Conservation (phyloP, 345 rosid species). For the Hypericum androsaemum region DNA sequence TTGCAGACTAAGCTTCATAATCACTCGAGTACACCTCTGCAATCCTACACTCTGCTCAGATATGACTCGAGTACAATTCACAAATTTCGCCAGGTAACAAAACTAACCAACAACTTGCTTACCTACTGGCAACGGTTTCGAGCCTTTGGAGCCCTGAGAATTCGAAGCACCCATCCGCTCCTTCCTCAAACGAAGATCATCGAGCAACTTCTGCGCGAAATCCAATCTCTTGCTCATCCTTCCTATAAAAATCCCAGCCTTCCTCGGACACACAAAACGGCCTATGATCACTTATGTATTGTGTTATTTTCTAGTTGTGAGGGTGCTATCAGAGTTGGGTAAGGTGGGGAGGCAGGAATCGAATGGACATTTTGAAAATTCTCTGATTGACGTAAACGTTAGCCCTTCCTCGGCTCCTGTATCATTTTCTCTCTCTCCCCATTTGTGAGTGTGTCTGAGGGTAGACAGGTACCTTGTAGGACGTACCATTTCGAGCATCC, state of each 20-base stretch:
- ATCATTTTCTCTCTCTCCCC: constrained; percentile 18
- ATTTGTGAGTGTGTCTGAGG: constrained; percentile 1
- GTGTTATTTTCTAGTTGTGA: constrained; percentile 40
- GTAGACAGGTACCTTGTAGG: too few relatives aligned
- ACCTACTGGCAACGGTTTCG: constrained; percentile 32
- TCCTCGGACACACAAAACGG: background rate
- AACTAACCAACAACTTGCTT: constrained; percentile 1
- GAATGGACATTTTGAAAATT: constrained; percentile 18
- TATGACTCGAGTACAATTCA: too few relatives aligned
- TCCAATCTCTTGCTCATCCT: constrained; percentile 72
- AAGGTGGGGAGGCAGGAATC: constrained; percentile 36
- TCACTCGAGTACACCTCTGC: too few relatives aligned
- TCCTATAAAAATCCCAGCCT: background rate
- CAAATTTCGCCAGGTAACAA: too few relatives aligned
- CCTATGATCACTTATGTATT: constrained; percentile 3
- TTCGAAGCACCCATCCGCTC: constrained; percentile 48
- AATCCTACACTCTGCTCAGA: too few relatives aligned
- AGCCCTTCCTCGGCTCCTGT: constrained; percentile 4
- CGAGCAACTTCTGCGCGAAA: constrained; percentile 86
- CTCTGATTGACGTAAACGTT: constrained; percentile 56
- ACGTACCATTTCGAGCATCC: constrained; percentile 12
- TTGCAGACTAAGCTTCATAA: too few relatives aligned
- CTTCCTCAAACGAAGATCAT: constrained; percentile 75
- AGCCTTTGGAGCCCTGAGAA: constrained; percentile 29
- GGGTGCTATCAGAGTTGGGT: constrained; percentile 74